phyloP scores from a whole-genome alignment of 2,329 filamentous ascomycete genomes.

The Plectosphaerella cucumerina region DNA sequence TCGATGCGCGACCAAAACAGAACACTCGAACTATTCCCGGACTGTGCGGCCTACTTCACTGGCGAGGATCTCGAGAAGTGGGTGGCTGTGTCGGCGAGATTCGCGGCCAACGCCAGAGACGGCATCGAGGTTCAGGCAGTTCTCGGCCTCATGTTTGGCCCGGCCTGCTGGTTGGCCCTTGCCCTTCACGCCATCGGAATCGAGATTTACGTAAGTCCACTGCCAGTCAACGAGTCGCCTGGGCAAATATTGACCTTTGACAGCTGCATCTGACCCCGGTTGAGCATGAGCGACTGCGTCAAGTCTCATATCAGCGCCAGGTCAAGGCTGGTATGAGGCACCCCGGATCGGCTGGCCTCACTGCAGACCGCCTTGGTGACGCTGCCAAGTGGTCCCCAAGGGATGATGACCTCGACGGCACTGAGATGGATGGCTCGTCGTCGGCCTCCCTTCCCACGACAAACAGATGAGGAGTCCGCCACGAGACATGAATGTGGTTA shows the following conservation, averaged over 20 bases:
- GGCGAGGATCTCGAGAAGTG: conserved; percentile 19
- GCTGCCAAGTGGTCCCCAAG: conserved; percentile 13
- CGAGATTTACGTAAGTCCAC: conserved; percentile 21
- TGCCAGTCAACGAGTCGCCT: neutral
- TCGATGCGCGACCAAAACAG: conserved; percentile 21
- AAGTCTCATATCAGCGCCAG: conserved; percentile 48
- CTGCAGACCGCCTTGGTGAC: conserved; percentile 35
- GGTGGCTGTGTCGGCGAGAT: conserved; percentile 23
- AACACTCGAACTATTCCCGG: conserved; percentile 33
- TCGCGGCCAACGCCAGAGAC: conserved; percentile 19
- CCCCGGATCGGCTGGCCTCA: conserved; percentile 39
- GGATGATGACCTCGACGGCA: neutral
- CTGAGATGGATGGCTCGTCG: neutral
- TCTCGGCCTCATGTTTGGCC: conserved; percentile 42
- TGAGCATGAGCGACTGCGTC: conserved; percentile 45
- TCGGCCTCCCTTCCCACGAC: neutral
- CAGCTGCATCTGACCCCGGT: conserved; percentile 45
- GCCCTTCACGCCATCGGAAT: conserved; percentile 10
- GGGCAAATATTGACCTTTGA: conserved; percentile 1
- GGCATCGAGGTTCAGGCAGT: conserved; percentile 29
- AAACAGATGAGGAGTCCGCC: neutral
- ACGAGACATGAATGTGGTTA: too few relatives aligned
- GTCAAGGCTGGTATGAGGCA: conserved; percentile 44
- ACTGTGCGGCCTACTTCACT: conserved; percentile 33
- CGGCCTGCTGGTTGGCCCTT: conserved; percentile 36